phyloP scores from a whole-genome alignment of 129 eudicot species.

The Flaveria bidentis region DNA sequence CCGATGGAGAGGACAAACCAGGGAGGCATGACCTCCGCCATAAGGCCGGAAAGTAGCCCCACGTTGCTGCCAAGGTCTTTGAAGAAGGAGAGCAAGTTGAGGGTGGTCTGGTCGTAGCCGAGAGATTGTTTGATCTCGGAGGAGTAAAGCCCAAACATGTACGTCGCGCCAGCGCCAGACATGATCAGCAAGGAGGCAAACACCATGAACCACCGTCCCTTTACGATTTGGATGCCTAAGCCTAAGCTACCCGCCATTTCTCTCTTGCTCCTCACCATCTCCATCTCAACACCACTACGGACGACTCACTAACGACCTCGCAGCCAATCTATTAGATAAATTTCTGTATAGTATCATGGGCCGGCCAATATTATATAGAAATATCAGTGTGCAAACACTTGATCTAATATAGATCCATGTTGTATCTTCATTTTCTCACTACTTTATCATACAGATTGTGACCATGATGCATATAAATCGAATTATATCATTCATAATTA shows the following conservation, averaged over 20 bases:
- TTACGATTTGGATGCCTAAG: conserved; percentile 49
- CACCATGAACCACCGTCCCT: conserved; percentile 94
- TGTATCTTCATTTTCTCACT: too few relatives aligned
- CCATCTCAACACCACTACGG: too few relatives aligned
- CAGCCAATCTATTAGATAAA: too few relatives aligned
- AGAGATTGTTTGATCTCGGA: conserved; percentile 50
- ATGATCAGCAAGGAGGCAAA: conserved; percentile 76
- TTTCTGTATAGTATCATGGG: too few relatives aligned
- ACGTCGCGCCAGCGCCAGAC: conserved; percentile 84
- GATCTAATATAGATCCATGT: too few relatives aligned
- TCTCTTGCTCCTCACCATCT: background rate
- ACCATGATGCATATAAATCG: too few relatives aligned
- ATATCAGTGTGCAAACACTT: too few relatives aligned
- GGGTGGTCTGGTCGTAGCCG: conserved; percentile 81
- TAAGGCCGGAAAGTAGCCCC: conserved; percentile 70
- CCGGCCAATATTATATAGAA: too few relatives aligned
- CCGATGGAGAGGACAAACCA: conserved; percentile 75
- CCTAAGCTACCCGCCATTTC: conserved; percentile 31
- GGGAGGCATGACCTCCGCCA: conserved; percentile 76
- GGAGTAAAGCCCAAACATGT: conserved; percentile 83
- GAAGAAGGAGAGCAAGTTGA: conserved; percentile 73
- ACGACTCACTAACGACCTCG: too few relatives aligned
- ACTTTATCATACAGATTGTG: too few relatives aligned
- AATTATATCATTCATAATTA: too few relatives aligned
- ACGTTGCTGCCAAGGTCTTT: conserved; percentile 79